phyloP scores from a whole-genome alignment of 495 filamentous ascomycete genomes.

The Trichoderma orchidacearum region DNA sequence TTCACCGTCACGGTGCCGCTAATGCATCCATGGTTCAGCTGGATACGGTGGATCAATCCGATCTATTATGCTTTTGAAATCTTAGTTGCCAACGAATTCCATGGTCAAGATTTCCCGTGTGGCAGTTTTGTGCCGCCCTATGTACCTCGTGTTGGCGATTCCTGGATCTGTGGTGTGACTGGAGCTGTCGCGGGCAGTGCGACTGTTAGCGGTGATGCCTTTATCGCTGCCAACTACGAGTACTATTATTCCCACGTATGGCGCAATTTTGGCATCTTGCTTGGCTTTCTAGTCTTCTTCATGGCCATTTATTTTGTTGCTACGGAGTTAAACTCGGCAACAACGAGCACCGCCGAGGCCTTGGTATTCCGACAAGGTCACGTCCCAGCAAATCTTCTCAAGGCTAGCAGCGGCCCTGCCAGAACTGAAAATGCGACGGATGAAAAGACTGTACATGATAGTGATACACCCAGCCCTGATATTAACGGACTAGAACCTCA shows the following conservation, averaged over 20 bases:
- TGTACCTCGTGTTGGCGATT: constrained; percentile 15
- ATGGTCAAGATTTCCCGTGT: constrained; percentile 31
- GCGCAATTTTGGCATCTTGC: constrained; percentile 72
- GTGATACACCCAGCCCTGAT: not conserved
- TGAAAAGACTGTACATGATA: constrained; percentile 12
- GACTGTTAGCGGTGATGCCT: constrained; percentile 49
- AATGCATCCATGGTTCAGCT: constrained; percentile 73
- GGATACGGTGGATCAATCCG: constrained; percentile 73
- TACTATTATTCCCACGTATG: constrained; percentile 54
- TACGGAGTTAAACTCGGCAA: constrained; percentile 61
- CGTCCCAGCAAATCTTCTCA: constrained; percentile 33
- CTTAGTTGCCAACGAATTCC: constrained; percentile 59
- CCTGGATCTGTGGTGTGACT: constrained; percentile 48
- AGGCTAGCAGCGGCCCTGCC: constrained; percentile 39
- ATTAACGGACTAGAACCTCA: constrained; percentile 1
- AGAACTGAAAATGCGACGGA: constrained; percentile 36
- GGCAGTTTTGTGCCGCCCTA: constrained; percentile 29
- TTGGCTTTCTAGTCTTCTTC: constrained; percentile 60
- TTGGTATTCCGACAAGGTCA: constrained; percentile 72
- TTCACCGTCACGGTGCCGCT: constrained; percentile 59
- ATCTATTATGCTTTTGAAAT: constrained; percentile 67
- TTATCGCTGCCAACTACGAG: constrained; percentile 44
- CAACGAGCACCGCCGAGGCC: constrained; percentile 78
- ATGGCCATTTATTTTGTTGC: constrained; percentile 50
- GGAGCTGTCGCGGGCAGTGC: constrained; percentile 45